phyloP scores from a whole-genome alignment of 805 yeast genomes.

The Barnettozyma populi region DNA sequence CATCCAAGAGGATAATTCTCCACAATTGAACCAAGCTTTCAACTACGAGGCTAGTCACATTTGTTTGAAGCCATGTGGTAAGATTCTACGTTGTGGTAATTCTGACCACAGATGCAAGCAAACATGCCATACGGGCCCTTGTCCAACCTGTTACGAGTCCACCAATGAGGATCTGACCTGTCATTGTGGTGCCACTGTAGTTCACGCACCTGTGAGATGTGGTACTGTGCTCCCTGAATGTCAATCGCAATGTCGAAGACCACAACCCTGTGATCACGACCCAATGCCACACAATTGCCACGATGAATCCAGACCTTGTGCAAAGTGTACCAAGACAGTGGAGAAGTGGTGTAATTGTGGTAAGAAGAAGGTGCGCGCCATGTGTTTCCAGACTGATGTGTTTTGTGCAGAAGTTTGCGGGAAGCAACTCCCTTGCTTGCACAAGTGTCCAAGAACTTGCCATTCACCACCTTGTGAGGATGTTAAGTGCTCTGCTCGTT shows the following conservation, averaged over 20 bases:
- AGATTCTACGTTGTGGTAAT: conserved; percentile 55
- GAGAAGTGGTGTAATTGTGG: conserved; percentile 62
- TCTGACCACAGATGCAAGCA: conserved; percentile 55
- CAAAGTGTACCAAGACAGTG: conserved; percentile 65
- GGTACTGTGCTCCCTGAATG: conserved; percentile 68
- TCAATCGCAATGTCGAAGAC: conserved; percentile 55
- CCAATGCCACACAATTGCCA: conserved; percentile 74
- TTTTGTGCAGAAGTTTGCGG: conserved; percentile 69
- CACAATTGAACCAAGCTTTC: conserved; percentile 43
- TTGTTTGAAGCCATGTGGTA: conserved; percentile 63
- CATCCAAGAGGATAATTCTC: conserved; percentile 10
- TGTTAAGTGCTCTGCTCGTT: conserved; percentile 46
- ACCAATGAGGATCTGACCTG: conserved; percentile 75
- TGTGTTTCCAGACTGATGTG: conserved; percentile 62
- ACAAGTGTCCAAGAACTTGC: conserved; percentile 49
- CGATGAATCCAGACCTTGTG: conserved; percentile 57
- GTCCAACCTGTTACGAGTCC: conserved; percentile 76
- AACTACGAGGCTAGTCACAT: conserved; percentile 68
- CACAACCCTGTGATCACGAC: conserved; percentile 62
- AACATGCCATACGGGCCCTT: conserved; percentile 74
- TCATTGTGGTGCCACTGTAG: conserved; percentile 72
- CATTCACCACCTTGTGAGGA: conserved; percentile 54
- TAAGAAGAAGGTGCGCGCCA: conserved; percentile 45
- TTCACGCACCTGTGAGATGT: conserved; percentile 81
- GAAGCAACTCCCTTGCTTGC: conserved; percentile 41